Base-by-base conservation (phyloP, 805 yeast species). In the Debaryomyces prosopidis region DNA sequence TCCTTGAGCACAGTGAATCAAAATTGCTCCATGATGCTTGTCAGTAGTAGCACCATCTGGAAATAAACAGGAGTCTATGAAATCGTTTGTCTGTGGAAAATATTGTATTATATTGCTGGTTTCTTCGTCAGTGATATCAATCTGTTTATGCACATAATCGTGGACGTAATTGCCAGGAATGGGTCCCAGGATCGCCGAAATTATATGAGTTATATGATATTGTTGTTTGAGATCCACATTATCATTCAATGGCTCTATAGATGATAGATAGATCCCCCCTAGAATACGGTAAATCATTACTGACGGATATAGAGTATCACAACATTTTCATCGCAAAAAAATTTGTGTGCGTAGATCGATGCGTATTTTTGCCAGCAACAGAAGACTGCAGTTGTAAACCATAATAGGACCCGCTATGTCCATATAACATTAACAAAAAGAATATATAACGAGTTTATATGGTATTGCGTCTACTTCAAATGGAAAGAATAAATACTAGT, bases 261-360 rank as follows among this genome's bases (percentile, higher is more conserved):
- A 81, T 4, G 96, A 90, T 12, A 92, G 64, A 65, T 82, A 87
- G 1, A 92, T 76, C 7, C 84, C 84, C 19, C 95, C 96, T n/a
- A 88, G 64, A n/a, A 90, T 76, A 31, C 41, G 41, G 16, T 20
- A 20, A 12, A 38, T 18, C 41, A 38, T 38, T 15, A 15, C 15
- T 30, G 16, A 11, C 12, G 33, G 33, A n/a, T n/a, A 12, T 9
- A 30, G 16, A 30, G 12, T 30, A 5, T 30, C 11, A 8, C 11
- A 12, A 11, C 12, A 30, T 30, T 30, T 26, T 14, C 33, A 30
- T 30, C 33, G 33, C 33, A 30, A 30, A 30, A 30, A 30, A 30
- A 30, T n/a, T 23, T 23, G 26, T 23, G 3, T 23, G 26, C 26
- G 26, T 23, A 23, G 26, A 23, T 23, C 26, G 26, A 23, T 23